These are phyloP conservation scores for Diversispora epigaea DNA, from an alignment of 192 early-diverging fungal species.

Conservation along the genomic window DNA sequence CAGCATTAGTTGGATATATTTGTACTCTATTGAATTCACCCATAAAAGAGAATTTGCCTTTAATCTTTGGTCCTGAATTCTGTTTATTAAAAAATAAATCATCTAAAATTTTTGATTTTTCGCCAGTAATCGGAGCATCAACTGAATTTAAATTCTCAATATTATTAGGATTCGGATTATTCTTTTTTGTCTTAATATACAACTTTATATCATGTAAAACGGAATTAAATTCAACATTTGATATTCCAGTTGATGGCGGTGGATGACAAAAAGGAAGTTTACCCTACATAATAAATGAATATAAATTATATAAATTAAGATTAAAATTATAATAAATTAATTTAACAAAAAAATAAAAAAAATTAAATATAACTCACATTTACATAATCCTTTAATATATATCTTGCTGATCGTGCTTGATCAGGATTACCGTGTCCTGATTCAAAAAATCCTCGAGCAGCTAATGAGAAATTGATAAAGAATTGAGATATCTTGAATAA, in stretches of 20 bases:
- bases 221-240: constrained; percentile 77
- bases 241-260: constrained; percentile 60
- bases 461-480: constrained; percentile 35
- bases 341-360: constrained; percentile 11
- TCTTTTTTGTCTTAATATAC: constrained; percentile 52
- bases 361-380: constrained; percentile 47
- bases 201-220: constrained; percentile 72
- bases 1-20: constrained; percentile 61
- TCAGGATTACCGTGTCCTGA: constrained; percentile 95
- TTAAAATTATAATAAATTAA: neutral
- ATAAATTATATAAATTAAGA: constrained; percentile 2
- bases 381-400: constrained; percentile 98
- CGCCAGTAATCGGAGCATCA: constrained; percentile 35
- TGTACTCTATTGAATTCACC: constrained; percentile 54
- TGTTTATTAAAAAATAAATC: constrained; percentile 49
- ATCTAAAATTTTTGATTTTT: constrained; percentile 57
- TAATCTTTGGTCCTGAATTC: constrained; percentile 36
- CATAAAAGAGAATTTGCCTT: constrained; percentile 40
- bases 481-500: neutral
- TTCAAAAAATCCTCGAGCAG: constrained; percentile 89
- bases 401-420: constrained; percentile 93
- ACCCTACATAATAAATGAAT: constrained; percentile 55
- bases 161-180: constrained; percentile 31
- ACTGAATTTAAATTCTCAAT: constrained; percentile 47
- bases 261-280: constrained; percentile 90